phyloP scores from a whole-genome alignment of 2,329 filamentous ascomycete species.

The Pseudocercospora fijiensis region DNA sequence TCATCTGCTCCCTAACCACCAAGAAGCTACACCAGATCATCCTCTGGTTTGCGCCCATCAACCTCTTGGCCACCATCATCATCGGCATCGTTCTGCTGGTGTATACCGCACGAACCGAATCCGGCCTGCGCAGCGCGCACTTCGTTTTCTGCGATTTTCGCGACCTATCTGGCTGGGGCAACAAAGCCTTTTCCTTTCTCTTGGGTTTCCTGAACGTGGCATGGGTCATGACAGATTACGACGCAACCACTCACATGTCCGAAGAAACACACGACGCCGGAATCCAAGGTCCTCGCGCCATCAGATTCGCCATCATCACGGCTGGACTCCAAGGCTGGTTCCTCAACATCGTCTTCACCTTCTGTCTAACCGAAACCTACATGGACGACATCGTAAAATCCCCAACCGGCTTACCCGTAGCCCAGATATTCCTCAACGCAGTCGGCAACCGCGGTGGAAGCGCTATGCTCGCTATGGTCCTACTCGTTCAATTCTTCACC shows the following conservation, averaged over 20 bases:
- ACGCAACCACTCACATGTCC: slow-evolving; percentile 66
- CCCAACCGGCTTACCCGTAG: slow-evolving; percentile 61
- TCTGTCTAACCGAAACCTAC: slow-evolving; percentile 57
- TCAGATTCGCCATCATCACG: slow-evolving; percentile 45
- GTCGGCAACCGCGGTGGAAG: slow-evolving; percentile 38
- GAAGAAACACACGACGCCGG: slow-evolving; percentile 66
- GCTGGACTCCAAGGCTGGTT: slow-evolving; percentile 62
- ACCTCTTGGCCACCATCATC: slow-evolving; percentile 59
- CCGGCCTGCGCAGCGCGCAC: slow-evolving; percentile 47
- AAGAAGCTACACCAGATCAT: slow-evolving; percentile 60
- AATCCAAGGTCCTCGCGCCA: slow-evolving; percentile 59
- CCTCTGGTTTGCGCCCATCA: slow-evolving; percentile 66
- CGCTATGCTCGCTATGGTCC: slow-evolving; percentile 41
- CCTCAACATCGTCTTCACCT: slow-evolving; percentile 62
- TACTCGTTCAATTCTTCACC: slow-evolving; percentile 65
- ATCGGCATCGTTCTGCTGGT: slow-evolving; percentile 61
- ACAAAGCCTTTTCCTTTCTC: slow-evolving; percentile 61
- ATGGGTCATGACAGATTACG: slow-evolving; percentile 69
- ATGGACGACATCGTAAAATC: slow-evolving; percentile 56
- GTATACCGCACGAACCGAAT: slow-evolving; percentile 56
- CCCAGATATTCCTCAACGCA: slow-evolving; percentile 58
- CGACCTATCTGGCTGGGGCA: slow-evolving; percentile 63
- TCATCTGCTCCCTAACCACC: slow-evolving; percentile 64
- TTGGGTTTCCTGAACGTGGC: slow-evolving; percentile 59
- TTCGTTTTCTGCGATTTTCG: slow-evolving; percentile 63